phyloP scores from a whole-genome alignment of 345 rosid genomes.

The Limnanthes douglasii region DNA sequence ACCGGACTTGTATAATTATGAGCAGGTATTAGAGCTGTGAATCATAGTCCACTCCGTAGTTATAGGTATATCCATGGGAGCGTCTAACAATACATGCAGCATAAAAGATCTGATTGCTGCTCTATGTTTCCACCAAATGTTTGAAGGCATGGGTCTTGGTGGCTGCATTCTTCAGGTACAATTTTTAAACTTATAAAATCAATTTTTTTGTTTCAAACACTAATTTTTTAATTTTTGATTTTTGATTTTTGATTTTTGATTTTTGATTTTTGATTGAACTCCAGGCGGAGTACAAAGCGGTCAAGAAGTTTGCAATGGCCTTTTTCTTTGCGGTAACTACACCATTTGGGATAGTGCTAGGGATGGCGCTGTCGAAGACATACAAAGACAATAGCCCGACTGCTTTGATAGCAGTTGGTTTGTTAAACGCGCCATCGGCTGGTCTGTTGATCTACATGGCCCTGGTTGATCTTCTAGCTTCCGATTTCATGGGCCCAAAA shows the following conservation, averaged over 20 bases:
- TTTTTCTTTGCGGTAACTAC: slow-evolving; percentile 67
- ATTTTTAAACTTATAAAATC: not conserved
- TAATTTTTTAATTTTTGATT: not conserved
- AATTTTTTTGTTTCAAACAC: not conserved
- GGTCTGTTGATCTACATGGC: slow-evolving; percentile 78
- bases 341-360: slow-evolving; percentile 50
- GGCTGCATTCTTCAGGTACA: slow-evolving; percentile 71
- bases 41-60: slow-evolving; percentile 72
- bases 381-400: slow-evolving; percentile 45
- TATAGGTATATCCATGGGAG: slow-evolving; percentile 58
- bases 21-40: slow-evolving; percentile 60
- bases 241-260: not conserved
- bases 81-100: slow-evolving; percentile 53
- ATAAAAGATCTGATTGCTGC: slow-evolving; percentile 66
- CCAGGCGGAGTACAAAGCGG: slow-evolving; percentile 38
- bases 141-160: slow-evolving; percentile 84
- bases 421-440: slow-evolving; percentile 55
- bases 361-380: slow-evolving; percentile 35
- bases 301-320: slow-evolving; percentile 32
- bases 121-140: slow-evolving; percentile 83
- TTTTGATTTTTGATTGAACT: not conserved
- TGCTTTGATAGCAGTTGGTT: slow-evolving; percentile 44
- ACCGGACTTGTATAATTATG: not conserved
- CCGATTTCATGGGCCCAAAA: slow-evolving; percentile 61
- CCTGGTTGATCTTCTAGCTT: slow-evolving; percentile 50